Percentiles rank a stretch among this genome's conserved stretches.
Conservation (phyloP, 1,284 basidiomycete species). For the Xerocomus minutiporus region DNA sequence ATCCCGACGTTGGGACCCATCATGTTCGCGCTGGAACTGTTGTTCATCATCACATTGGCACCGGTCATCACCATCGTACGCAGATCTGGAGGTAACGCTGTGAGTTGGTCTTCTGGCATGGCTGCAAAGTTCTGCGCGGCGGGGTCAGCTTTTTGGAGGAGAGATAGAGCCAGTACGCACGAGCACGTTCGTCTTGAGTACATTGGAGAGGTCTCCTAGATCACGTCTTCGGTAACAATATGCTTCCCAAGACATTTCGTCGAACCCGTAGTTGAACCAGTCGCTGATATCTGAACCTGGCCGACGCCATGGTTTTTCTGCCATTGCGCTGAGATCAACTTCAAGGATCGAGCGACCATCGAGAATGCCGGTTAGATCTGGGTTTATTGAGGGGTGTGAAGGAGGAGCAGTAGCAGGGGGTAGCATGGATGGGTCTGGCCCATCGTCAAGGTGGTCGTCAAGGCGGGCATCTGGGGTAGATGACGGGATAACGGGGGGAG, state of each 20-base stretch:
- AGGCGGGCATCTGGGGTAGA: constrained; percentile 21
- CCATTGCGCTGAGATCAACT: constrained; percentile 77
- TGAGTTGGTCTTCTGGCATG: constrained; percentile 76
- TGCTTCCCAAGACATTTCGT: constrained; percentile 91
- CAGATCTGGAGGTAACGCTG: constrained; percentile 68
- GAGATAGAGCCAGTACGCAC: constrained; percentile 42
- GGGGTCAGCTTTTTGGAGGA: constrained; percentile 1
- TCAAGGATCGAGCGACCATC: constrained; percentile 86
- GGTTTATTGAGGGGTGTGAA: constrained; percentile 74
- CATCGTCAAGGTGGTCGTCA: constrained; percentile 37
- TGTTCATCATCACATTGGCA: constrained; percentile 69
- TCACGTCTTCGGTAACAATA: constrained; percentile 86
- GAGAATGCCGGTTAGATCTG: constrained; percentile 57
- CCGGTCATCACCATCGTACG: constrained; percentile 80
- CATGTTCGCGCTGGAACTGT: constrained; percentile 45
- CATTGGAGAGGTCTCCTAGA: constrained; percentile 72
- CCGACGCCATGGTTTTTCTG: constrained; percentile 89
- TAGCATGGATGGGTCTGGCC: constrained; percentile 58
- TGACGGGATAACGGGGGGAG: constrained; percentile 17
- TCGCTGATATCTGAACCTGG: constrained; percentile 93
- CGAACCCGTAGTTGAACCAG: constrained; percentile 99
- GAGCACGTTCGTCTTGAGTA: constrained; percentile 72
- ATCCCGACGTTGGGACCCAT: constrained; percentile 44
- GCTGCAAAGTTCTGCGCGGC: constrained; percentile 67
- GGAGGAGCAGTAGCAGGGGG: constrained; percentile 64